phyloP scores from a whole-genome alignment of 2,329 filamentous ascomycete species.

The Trichophyton equinum region DNA sequence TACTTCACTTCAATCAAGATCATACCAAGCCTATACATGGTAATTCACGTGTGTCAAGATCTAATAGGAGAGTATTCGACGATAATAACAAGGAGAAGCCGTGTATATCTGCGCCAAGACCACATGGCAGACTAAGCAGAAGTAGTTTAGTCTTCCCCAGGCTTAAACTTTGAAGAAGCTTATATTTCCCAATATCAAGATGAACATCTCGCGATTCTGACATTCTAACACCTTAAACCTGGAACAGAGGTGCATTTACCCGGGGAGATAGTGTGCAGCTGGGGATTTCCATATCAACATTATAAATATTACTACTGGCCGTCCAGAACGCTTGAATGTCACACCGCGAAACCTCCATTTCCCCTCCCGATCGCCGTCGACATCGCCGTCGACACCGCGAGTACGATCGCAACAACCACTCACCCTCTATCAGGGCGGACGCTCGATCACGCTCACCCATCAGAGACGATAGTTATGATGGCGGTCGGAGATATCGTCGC shows the following conservation, averaged over 20 bases:
- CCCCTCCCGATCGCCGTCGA: neutral
- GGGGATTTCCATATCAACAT: neutral
- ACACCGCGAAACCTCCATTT: neutral
- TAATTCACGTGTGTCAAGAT: no score
- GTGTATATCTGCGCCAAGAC: neutral
- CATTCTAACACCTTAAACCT: no score
- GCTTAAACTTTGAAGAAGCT: neutral
- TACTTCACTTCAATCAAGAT: no score
- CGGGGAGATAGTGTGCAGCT: neutral
- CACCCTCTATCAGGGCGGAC: slow-evolving; percentile 4
- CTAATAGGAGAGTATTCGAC: neutral
- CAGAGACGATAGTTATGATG: slow-evolving; percentile 24
- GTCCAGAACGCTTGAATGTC: neutral
- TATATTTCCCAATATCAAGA: neutral
- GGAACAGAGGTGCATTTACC: no score
- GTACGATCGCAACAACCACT: neutral
- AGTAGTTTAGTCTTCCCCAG: neutral
- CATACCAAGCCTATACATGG: no score
- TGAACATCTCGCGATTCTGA: no score
- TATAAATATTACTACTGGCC: neutral
- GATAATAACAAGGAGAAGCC: neutral
- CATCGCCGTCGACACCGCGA: neutral
- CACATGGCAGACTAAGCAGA: neutral
- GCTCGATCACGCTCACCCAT: slow-evolving; percentile 17
- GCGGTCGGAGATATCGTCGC: slow-evolving; percentile 24